Percentiles rank a stretch among this genome's conserved stretches.
Evolutionary conservation across 371 early-diverging fungal genomes (phyloP).

Genomic region (Furculomyces boomerangus): DNA sequence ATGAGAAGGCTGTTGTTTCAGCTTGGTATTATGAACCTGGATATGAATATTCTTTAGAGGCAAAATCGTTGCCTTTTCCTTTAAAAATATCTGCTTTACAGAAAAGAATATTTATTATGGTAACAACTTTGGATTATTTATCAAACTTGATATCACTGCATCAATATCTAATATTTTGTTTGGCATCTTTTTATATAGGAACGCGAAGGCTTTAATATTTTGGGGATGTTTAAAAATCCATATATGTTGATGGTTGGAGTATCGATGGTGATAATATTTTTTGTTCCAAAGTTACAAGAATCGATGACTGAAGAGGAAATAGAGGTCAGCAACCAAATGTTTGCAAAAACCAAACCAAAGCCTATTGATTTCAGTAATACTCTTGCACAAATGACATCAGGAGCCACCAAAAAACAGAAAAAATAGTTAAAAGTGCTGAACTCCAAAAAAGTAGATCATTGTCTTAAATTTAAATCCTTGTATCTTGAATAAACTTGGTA

Average conservation of each 20-base stretch:
- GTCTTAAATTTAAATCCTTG: too few species aligned
- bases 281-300: slow-evolving; percentile 31
- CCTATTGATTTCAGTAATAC: not conserved
- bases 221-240: slow-evolving; percentile 30
- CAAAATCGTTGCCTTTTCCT: slow-evolving; percentile 23
- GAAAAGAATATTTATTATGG: slow-evolving; percentile 15
- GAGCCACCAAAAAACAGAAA: not conserved
- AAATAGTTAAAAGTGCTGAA: too few species aligned
- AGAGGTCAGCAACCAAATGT: not conserved
- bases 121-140: not conserved
- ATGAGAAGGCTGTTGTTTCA: slow-evolving; percentile 18
- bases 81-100: slow-evolving; percentile 22
- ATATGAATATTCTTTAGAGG: slow-evolving; percentile 23
- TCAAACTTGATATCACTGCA: too few species aligned
- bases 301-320: slow-evolving; percentile 8
- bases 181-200: not conserved
- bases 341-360: not conserved
- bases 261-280: slow-evolving; percentile 26
- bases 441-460: too few species aligned
- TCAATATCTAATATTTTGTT: too few species aligned
- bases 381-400: not conserved
- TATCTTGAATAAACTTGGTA: too few species aligned
- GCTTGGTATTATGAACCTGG: slow-evolving; percentile 26
- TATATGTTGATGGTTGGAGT: slow-evolving; percentile 38
- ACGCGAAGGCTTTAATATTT: slow-evolving; percentile 29